Conservation (phyloP, 805 yeast genomes). For the Ogataea saltuana region DNA sequence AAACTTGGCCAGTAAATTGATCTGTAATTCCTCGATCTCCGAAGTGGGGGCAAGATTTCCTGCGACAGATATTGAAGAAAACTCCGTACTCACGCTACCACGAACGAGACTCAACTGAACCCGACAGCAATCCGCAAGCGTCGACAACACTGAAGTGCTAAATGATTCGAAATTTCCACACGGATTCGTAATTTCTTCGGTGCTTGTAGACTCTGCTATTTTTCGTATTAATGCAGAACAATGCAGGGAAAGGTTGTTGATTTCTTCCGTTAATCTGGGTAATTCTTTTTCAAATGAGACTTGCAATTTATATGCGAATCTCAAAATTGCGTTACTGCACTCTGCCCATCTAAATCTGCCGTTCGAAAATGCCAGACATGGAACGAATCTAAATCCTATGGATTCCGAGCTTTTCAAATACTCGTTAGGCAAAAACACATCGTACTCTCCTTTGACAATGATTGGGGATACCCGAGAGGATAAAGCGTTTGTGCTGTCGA, state of each 20-base stretch:
- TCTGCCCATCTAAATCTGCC: constrained; percentile 49
- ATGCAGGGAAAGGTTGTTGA: constrained; percentile 21
- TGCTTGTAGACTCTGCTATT: constrained; percentile 5
- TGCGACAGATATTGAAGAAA: no score
- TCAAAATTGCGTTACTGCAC: constrained; percentile 22
- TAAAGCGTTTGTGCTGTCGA: constrained; percentile 57
- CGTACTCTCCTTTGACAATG: constrained; percentile 52
- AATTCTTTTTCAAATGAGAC: background rate
- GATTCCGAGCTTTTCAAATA: constrained; percentile 20
- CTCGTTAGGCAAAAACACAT: constrained; percentile 54
- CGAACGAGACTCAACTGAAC: no score
- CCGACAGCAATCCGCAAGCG: constrained; percentile 22
- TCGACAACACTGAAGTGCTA: background rate
- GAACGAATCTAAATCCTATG: constrained; percentile 40
- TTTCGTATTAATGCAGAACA: constrained; percentile 25
- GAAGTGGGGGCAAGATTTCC: background rate
- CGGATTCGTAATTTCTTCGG: background rate
- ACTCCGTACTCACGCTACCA: no score
- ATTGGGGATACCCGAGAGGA: constrained; percentile 56
- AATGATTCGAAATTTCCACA: background rate
- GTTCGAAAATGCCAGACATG: constrained; percentile 49
- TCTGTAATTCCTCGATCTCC: constrained; percentile 14
- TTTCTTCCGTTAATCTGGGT: constrained; percentile 9
- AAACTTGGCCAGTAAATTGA: constrained; percentile 24
- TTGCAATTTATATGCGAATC: constrained; percentile 14